Base-by-base conservation (phyloP, 2,329 filamentous ascomycete species). In the Phaeosphaeria sp. region DNA sequence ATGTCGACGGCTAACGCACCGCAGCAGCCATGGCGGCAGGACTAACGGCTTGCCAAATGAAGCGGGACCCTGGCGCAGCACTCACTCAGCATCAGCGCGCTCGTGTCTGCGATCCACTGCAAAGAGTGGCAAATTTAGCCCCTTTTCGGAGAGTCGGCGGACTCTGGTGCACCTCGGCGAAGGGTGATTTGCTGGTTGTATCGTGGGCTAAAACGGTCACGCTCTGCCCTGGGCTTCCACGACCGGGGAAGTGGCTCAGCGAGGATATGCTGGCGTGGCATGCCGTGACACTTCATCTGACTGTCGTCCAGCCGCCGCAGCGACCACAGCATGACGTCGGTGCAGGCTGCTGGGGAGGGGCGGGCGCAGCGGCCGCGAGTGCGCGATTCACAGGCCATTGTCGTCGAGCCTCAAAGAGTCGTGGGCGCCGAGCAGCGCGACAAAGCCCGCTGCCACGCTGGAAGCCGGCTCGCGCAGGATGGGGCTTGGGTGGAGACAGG, bases 211-310 rank as follows among this genome's bases (percentile, higher is more conserved):
- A 55, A 55, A 47, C 54, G 54, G 54, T 52, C 54, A 52, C 49
- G 49, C 47, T 48, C 44, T 25, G 13, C 22, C 24, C 49, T 54
- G 51, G 51, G 22, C 17, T 18, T 36, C 17, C 46, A 44, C 9
- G n/a, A 30, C 47, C 25, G 33, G 51, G 51, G 49, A 33, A 39
- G 46, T 8, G 17, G 47, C 45, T 8, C 33, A 20, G 51, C 40
- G 27, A 46, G 47, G 49, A 40, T 15, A 52, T 51, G 24, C 43
- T 27, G 48, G 49, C 39, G 55, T 44, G 25, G 11, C 25, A 18
- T n/a, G 20, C 33, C 21, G 58, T 60, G 50, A 46, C 57, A 57
- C 54, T 47, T 54, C 55, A 61, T 57, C 44, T 57, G 47, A 51
- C 45, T 54, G 54, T 44, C 44, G 48, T n/a, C 36, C 36, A 52